These are phyloP conservation scores for Ogataea henricii DNA, from an alignment of 805 yeast genomes.

Conservation along the genomic window DNA sequence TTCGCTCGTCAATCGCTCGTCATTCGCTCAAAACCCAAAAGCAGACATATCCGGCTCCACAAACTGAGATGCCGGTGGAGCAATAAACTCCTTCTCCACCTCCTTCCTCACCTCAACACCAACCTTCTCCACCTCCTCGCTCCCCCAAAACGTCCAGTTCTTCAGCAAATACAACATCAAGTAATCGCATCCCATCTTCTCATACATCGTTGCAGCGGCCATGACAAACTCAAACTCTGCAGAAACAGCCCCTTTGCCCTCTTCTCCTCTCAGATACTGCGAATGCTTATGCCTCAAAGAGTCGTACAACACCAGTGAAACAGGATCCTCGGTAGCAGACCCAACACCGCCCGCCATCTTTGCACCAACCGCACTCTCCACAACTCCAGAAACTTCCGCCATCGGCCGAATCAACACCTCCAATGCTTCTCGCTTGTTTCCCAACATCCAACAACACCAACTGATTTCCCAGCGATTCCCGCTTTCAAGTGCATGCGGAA, in stretches of 20 bases:
- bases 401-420: constrained; percentile 67
- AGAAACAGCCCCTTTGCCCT: constrained; percentile 42
- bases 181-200: constrained; percentile 90
- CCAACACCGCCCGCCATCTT: background rate
- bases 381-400: constrained; percentile 24
- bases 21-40: constrained; percentile 41
- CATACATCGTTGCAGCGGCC: constrained; percentile 66
- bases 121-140: background rate
- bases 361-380: background rate
- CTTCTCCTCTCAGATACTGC: constrained; percentile 50
- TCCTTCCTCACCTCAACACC: constrained; percentile 6
- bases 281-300: constrained; percentile 56
- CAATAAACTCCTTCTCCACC: constrained; percentile 24
- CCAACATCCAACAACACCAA: constrained; percentile 75
- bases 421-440: constrained; percentile 51
- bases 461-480: constrained; percentile 82
- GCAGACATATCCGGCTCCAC: constrained; percentile 78
- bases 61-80: constrained; percentile 57
- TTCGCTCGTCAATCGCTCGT: background rate
- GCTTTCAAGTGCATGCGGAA: constrained; percentile 57
- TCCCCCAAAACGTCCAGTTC: constrained; percentile 61
- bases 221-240: constrained; percentile 64
- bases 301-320: constrained; percentile 64
- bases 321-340: constrained; percentile 69
- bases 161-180: constrained; percentile 61